A percentile compares a stretch with the other conserved stretches of the same genome.
Conservation (phyloP, 1,139 yeast genomes). For the Wickerhamiella pararugosa region DNA sequence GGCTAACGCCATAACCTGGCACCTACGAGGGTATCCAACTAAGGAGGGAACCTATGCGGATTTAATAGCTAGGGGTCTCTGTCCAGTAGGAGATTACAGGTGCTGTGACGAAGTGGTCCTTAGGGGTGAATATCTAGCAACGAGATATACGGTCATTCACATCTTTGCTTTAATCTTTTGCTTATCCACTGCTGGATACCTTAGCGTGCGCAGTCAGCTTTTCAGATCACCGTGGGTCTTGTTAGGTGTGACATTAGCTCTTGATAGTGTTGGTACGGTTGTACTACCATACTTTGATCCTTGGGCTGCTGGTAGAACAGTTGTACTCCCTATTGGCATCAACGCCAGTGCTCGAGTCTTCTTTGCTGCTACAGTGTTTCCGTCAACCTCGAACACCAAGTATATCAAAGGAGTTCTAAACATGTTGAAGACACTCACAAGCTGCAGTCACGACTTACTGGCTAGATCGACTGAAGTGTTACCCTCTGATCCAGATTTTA, state of each 20-base stretch:
- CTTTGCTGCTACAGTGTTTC: constrained; percentile 14
- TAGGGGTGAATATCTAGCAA: constrained; percentile 15
- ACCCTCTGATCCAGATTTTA: constrained; percentile 12
- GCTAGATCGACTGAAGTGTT: constrained; percentile 9
- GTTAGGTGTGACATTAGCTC: constrained; percentile 10
- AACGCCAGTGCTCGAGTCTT: constrained; percentile 13
- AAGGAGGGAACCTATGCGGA: constrained; percentile 7
- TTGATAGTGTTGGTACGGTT: constrained; percentile 12
- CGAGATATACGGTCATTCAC: constrained; percentile 14
- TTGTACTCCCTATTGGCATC: constrained; percentile 17
- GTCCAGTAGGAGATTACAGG: constrained; percentile 9
- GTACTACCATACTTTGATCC: constrained; percentile 15
- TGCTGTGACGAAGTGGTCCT: constrained; percentile 13
- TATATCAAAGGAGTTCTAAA: constrained; percentile 11
- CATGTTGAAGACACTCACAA: no score
- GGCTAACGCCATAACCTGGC: constrained; percentile 15
- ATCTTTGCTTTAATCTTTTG: constrained; percentile 14
- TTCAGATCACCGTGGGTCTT: constrained; percentile 5
- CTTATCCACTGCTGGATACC: constrained; percentile 2
- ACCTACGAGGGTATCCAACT: constrained; percentile 17
- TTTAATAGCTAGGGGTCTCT: constrained; percentile 14
- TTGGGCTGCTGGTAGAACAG: constrained; percentile 11
- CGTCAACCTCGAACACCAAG: constrained; percentile 15
- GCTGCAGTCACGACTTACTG: not conserved
- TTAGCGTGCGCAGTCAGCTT: not conserved